Evolutionary conservation across 257 asterid species (phyloP), one percentile per base, ranked within the genome.

Genomic region (Perilla frutescens): DNA sequence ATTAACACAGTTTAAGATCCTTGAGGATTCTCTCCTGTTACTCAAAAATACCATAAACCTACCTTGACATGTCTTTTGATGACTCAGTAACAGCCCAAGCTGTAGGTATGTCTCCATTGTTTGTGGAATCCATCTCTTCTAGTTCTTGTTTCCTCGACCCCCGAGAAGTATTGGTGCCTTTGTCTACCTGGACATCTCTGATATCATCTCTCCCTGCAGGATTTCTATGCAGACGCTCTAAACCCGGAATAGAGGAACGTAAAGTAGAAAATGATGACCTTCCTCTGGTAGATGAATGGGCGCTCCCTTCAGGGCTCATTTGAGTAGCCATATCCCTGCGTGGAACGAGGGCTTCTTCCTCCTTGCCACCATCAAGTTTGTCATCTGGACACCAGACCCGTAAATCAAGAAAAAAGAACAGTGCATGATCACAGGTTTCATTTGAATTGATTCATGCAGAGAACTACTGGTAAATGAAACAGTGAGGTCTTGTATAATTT

Each of bases 311-410:
- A 0, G 96, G 91, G 84, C 96, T 93, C 97, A 93, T 93, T 77
- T 93, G 97, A 43, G 97, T 94, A 48, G 96, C 95, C 90, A 88
- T 84, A 77, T 93, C 98, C 77, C 95, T 85, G 49, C 87, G 81
- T 9, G 88, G 81, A 66, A 86, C 83, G 3, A 54, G 39, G 9
- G 62, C 73, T 31, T 80, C 96, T 40, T 78, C 85, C 68, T 85
- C 91, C 71, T 79, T 75, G 39, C 32, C 62, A 10, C 69, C 83
- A 55, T 75, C 84, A 49, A 67, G 57, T 50, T 75, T 79, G 62
- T 84, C 91, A 68, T 86, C 96, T 92, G 77, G 67, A 54, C 73
- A 76, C 72, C 41, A 77, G 68, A 66, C 51, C 54, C 49, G 59
- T 59, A 57, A 68, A 37, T 36, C 54, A 36, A 65, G 36, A 72